Base-by-base conservation (phyloP, 2,329 filamentous ascomycete species). In the Cladorrhinum sp. region DNA sequence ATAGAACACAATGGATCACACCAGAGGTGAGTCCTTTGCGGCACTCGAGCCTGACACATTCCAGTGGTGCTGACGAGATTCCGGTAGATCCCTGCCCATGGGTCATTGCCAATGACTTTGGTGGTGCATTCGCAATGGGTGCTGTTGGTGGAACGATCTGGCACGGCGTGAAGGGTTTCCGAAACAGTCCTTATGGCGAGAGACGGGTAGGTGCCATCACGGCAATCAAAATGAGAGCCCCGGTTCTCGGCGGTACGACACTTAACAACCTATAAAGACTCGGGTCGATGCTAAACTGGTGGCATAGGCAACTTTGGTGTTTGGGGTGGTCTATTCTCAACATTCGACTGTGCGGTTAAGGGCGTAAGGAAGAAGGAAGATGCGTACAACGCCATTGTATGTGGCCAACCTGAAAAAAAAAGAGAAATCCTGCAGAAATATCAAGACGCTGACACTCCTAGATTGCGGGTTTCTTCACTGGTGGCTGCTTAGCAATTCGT, bases 21-120 rank as follows among this genome's bases (percentile, higher is more conserved):
- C 91, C 66, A 86, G 95, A 80, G 51, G 51, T 54, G 51, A 38
- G 16, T 38, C 29, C 29, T 38, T 23, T 38, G 20, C 12, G 12
- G 24, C 41, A 45, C 41, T 13, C 41, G n/a, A 22, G 8, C 20
- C n/a, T 16, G 29, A 54, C 8, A 6, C 8, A 38, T 10, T 45
- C 12, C 18, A 8, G 29, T 27, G 16, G 24, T 32, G 8, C 51
- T 54, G 24, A 54, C 23, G 16, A 45, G 7, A 38, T 23, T 8
- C 23, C 9, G 16, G 18, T 18, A 54, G 95, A 98, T 78, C 95
- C 95, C 65, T 98, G 95, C 79, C 95, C 95, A 59, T 98, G 89
- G 88, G 93, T 98, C 72, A 90, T 95, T 67, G 84, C 98, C 68
- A 96, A 93, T 78, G 95, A 99, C 80, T 98, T 98, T 75, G 95